Conservation (phyloP, 2,329 filamentous ascomycete species). For the Penicillium hesseltinei region DNA sequence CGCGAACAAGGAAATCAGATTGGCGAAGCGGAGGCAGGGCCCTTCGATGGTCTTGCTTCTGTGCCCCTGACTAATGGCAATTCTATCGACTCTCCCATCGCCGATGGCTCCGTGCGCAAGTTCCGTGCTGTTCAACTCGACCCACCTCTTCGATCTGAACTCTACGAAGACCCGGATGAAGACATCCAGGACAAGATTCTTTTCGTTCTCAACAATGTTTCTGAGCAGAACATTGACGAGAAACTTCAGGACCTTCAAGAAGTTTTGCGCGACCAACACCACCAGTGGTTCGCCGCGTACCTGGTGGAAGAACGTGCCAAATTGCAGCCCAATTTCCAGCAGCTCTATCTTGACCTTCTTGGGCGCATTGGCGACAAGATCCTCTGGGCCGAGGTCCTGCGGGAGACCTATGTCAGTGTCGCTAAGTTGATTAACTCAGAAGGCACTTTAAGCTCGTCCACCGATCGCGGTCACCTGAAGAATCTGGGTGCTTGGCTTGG, state of each 20-base stretch:
- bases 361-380: slow-evolving; percentile 74
- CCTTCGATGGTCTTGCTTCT: slow-evolving; percentile 37
- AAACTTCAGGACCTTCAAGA: slow-evolving; percentile 81
- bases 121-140: slow-evolving; percentile 80
- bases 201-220: slow-evolving; percentile 96
- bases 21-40: slow-evolving; percentile 52
- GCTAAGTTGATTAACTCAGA: slow-evolving; percentile 88
- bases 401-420: slow-evolving; percentile 87
- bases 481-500: slow-evolving; percentile 94
- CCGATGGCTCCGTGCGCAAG: slow-evolving; percentile 64
- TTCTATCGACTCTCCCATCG: slow-evolving; percentile 58
- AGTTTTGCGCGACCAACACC: slow-evolving; percentile 74
- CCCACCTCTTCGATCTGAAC: slow-evolving; percentile 58
- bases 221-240: slow-evolving; percentile 77
- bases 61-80: slow-evolving; percentile 66
- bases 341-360: slow-evolving; percentile 86
- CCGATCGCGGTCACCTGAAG: slow-evolving; percentile 84
- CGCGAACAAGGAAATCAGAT: slow-evolving; percentile 61
- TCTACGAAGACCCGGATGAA: slow-evolving; percentile 78
- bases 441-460: slow-evolving; percentile 75
- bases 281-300: slow-evolving; percentile 95
- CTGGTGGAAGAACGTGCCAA: slow-evolving; percentile 95
- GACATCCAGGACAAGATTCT: slow-evolving; percentile 89
- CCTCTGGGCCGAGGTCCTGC: slow-evolving; percentile 83
- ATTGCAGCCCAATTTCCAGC: slow-evolving; percentile 94